Evolutionary conservation across 192 early-diverging fungal genomes (phyloP).

Genomic region (Gamsiella multidivaricata): DNA sequence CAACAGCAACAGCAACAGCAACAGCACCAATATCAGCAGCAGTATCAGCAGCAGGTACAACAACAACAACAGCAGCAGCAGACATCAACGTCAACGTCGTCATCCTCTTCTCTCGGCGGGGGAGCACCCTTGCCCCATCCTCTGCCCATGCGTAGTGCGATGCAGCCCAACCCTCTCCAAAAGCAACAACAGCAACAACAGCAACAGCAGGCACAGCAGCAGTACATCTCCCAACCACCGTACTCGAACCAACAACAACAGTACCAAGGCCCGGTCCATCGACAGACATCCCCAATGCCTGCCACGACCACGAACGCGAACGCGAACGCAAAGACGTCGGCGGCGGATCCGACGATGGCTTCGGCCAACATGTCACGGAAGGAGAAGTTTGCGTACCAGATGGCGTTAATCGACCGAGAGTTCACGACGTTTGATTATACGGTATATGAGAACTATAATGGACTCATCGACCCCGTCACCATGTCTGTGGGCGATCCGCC

Average conservation of each 20-base stretch:
- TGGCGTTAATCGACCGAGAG: slow-evolving; percentile 74
- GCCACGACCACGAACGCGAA: background rate
- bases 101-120: slow-evolving; percentile 17
- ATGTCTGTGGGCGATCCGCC: slow-evolving; percentile 74
- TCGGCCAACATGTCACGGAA: slow-evolving; percentile 51
- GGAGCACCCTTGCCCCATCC: slow-evolving; percentile 25
- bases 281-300: slow-evolving; percentile 7
- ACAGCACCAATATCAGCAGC: background rate
- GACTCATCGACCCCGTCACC: slow-evolving; percentile 68
- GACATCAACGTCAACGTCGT: slow-evolving; percentile 15
- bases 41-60: slow-evolving; percentile 18
- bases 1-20: slow-evolving; percentile 9
- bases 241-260: slow-evolving; percentile 7
- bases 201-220: slow-evolving; percentile 18
- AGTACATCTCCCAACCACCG: slow-evolving; percentile 8
- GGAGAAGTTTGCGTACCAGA: slow-evolving; percentile 67
- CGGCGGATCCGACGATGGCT: slow-evolving; percentile 10
- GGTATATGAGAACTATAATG: slow-evolving; percentile 80
- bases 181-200: slow-evolving; percentile 23
- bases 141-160: background rate
- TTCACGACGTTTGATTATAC: slow-evolving; percentile 87
- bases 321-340: background rate
- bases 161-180: background rate
- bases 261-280: slow-evolving; percentile 5
- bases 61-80: slow-evolving; percentile 26